Base-by-base conservation (phyloP, 805 yeast species). In the Ogataea chonburiensis region DNA sequence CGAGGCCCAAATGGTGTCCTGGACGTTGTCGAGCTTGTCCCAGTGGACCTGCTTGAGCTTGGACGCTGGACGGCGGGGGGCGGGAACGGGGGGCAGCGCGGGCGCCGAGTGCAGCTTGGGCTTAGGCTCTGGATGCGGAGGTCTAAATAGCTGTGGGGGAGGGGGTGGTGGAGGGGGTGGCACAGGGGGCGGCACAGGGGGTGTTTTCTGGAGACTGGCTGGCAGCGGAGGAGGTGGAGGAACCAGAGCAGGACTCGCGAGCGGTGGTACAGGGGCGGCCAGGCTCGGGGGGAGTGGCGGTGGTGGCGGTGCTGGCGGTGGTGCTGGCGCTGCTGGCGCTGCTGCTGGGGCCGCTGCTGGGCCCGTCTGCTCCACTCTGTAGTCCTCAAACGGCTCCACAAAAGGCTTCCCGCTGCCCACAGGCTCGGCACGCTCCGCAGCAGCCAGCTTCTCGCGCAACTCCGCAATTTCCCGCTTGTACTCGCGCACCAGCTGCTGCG, bases 11-110 rank as follows among this genome's bases (percentile, higher is more conserved):
- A 84, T 70, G 0, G 93, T 80, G 26, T 73, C 67, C 12, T 68
- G 64, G 11, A 79, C 64, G 31, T 67, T 58, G 10, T 79, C 84
- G 29, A 84, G 63, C 52, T 77, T 82, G 45, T 84, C 93, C 94
- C 93, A 84, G 50, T 84, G 94, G 44, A 84, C 73, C 51, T 84
- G 94, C 53, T 82, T 84, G 63, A 84, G 61, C 57, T 77, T 79
- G 43, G 51, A 42, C 5, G 53, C 34, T 10, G 58, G 52, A 21
- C 56, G 46, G 28, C 47, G 50, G 18, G 38, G 20, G 31, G 25
- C 17, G 35, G 49, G 42, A 14, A 33, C 35, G 3, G 48, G 46
- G 4, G 45, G 49, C 12, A 48, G 39, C 10, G 52, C 49, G 12
- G 45, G 41, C 6, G 49, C 23, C 3, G 19, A 18, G 9, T 37